Base-by-base conservation (phyloP, 2,329 filamentous ascomycete genomes). In the Fusarium guadeloupense region DNA sequence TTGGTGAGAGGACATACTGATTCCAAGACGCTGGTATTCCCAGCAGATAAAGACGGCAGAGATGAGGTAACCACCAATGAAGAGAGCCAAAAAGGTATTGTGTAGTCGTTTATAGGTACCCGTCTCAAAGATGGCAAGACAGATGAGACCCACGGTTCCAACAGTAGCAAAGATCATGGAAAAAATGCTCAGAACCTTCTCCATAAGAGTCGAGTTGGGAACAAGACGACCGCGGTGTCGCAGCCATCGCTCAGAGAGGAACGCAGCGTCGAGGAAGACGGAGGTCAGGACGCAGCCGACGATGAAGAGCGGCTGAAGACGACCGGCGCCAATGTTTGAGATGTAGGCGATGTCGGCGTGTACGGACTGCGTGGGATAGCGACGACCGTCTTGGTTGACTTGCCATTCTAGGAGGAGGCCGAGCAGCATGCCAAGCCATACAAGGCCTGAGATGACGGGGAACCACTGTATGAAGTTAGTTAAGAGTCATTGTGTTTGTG, bases 11-110 rank as follows among this genome's bases (percentile, higher is more conserved):
- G 33, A 78, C 83, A 48, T 75, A 85, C 85, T 89, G 47, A 89
- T 87, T 21, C 93, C 92, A 2, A 98, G 83, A 3, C 91, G 88
- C 70, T 95, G 89, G 75, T 96, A 97, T 75, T 97, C 93, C 79
- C 86, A 88, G 80, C 93, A 97, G 64, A 94, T 90, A 76, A 93
- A 94, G 66, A 97, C 83, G 51, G 94, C 93, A 5, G 89, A 92
- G 49, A 97, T 72, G 48, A 97, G 80, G 74, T 96, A 98, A 28
- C 92, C 95, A 13, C 76, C 87, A 73, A 97, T 92, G 75, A 99
- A 99, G 45, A 97, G 76, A 1, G 85, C 76, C 30, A 99, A 78
- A 76, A 96, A 96, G 3, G 86, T 80, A 69, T 92, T 82, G 73
- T 99, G 95, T 54, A 90, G 73, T 2, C 67, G 75, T 2, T 82